Evolutionary conservation across 495 filamentous ascomycete species (phyloP).

Genomic region (Aspergillus panamensis): DNA sequence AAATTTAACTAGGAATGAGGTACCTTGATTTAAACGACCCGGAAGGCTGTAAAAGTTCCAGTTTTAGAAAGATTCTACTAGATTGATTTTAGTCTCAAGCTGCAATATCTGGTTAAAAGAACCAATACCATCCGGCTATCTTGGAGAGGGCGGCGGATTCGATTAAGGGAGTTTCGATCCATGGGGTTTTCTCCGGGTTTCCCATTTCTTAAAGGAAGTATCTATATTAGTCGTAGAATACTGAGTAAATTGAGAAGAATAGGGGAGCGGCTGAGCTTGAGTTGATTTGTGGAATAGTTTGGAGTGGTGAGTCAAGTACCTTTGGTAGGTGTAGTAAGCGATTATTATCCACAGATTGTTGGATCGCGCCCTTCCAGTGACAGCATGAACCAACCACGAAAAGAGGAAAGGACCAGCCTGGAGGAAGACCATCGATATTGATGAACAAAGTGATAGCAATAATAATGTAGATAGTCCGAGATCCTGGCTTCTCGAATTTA

Average conservation of each 20-base stretch:
- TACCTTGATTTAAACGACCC: constrained; percentile 90
- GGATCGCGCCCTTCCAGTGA: background rate
- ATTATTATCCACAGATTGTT: too few relatives aligned
- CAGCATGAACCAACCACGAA: background rate
- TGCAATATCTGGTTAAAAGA: background rate
- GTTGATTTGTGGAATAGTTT: too few relatives aligned
- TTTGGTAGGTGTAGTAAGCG: too few relatives aligned
- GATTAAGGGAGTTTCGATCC: constrained; percentile 69
- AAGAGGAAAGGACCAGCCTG: background rate
- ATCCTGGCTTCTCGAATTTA: too few relatives aligned
- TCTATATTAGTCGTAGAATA: background rate
- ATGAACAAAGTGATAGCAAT: too few relatives aligned
- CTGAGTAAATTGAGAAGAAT: too few relatives aligned
- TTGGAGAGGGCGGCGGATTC: constrained; percentile 63
- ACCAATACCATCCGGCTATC: constrained; percentile 63
- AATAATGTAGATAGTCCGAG: too few relatives aligned
- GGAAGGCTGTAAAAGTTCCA: constrained; percentile 84
- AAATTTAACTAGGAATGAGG: background rate
- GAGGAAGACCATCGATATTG: too few relatives aligned
- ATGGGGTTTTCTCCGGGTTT: constrained; percentile 40
- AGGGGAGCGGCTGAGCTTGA: too few relatives aligned
- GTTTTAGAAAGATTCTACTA: constrained; percentile 80
- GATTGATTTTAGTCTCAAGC: constrained; percentile 15
- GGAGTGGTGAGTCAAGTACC: too few relatives aligned
- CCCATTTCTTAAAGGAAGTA: constrained; percentile 2